A percentile compares a stretch with the other conserved stretches of the same genome.
These are phyloP conservation scores for Lagenidium sp. DNA, from an alignment of 352 stramenopile species.

Conservation along the genomic window DNA sequence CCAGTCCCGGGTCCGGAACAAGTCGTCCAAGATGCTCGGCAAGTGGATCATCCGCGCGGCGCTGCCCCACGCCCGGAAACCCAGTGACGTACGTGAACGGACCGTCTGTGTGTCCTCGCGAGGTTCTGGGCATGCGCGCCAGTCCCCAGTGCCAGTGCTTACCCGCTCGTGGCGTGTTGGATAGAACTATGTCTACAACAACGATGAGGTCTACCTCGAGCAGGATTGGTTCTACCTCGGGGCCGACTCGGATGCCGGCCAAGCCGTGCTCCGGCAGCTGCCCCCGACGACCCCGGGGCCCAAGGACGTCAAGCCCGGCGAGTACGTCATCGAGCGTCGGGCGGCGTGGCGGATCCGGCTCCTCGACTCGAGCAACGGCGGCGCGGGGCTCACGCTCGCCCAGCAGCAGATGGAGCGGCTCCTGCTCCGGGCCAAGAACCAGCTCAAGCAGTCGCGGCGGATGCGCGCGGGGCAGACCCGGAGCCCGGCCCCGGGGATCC, in stretches of 20 bases:
- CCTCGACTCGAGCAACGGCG: slow-evolving; percentile 59
- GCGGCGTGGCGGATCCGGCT: slow-evolving; percentile 58
- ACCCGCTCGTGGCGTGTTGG: not conserved
- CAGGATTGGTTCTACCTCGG: slow-evolving; percentile 82
- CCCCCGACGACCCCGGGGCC: slow-evolving; percentile 13
- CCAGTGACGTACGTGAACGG: slow-evolving; percentile 46
- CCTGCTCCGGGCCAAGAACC: slow-evolving; percentile 55
- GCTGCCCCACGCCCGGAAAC: slow-evolving; percentile 23
- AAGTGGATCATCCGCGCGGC: slow-evolving; percentile 75
- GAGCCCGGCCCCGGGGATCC: slow-evolving; percentile 28
- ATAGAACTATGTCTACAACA: slow-evolving; percentile 78
- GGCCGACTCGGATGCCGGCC: slow-evolving; percentile 45
- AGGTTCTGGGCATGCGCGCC: not conserved
- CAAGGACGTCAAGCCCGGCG: slow-evolving; percentile 14
- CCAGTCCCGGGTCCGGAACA: slow-evolving; percentile 71
- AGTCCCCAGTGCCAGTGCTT: not conserved
- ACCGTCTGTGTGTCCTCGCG: not conserved
- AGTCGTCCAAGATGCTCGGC: slow-evolving; percentile 58
- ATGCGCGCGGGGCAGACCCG: slow-evolving; percentile 51
- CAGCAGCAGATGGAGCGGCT: slow-evolving; percentile 79
- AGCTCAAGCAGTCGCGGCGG: slow-evolving; percentile 69
- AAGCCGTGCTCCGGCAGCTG: slow-evolving; percentile 60
- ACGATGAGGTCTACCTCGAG: slow-evolving; percentile 74
- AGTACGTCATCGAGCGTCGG: slow-evolving; percentile 63
- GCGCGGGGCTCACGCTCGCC: slow-evolving; percentile 48